A percentile compares a stretch with the other conserved stretches of the same genome.
Evolutionary conservation across 2,329 filamentous ascomycete genomes (phyloP).

Genomic region (Cordyceps fumosorosea): DNA sequence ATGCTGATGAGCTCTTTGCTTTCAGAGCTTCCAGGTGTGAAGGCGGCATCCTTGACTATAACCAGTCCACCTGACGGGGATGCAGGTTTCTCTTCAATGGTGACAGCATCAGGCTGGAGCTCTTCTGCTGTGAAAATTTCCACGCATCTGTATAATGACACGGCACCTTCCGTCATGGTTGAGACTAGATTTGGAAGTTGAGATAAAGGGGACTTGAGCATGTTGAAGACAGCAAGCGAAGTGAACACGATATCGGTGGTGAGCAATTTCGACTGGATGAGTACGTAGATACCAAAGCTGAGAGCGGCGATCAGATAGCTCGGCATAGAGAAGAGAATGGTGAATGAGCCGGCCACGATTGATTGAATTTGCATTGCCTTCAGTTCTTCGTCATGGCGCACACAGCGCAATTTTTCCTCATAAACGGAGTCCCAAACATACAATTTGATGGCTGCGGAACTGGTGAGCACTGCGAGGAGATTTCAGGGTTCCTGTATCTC

Average conservation of each 20-base stretch:
- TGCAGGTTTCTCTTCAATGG: constrained; percentile 55
- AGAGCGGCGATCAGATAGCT: constrained; percentile 89
- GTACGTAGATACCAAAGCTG: constrained; percentile 81
- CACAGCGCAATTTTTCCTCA: constrained; percentile 84
- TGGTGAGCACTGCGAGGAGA: constrained; percentile 8
- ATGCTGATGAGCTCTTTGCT: constrained; percentile 61
- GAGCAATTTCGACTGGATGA: constrained; percentile 66
- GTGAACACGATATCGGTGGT: constrained; percentile 89
- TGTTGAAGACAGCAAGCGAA: constrained; percentile 77
- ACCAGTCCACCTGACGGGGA: constrained; percentile 74
- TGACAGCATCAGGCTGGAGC: constrained; percentile 71
- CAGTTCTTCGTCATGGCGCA: constrained; percentile 82
- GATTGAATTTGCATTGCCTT: constrained; percentile 88
- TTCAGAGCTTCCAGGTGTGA: constrained; percentile 81
- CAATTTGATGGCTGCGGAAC: constrained; percentile 59
- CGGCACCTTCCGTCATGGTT: constrained; percentile 79
- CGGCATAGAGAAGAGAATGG: constrained; percentile 92
- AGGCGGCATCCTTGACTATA: constrained; percentile 70
- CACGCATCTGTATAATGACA: constrained; percentile 74
- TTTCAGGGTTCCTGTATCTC: constrained; percentile 10
- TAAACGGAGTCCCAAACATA: constrained; percentile 91
- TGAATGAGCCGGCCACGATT: constrained; percentile 77
- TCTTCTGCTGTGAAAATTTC: constrained; percentile 76
- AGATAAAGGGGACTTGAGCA: constrained; percentile 81
- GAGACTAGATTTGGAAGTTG: constrained; percentile 91